phyloP scores from a whole-genome alignment of 129 eudicot species.

The Flaveria brownii region DNA sequence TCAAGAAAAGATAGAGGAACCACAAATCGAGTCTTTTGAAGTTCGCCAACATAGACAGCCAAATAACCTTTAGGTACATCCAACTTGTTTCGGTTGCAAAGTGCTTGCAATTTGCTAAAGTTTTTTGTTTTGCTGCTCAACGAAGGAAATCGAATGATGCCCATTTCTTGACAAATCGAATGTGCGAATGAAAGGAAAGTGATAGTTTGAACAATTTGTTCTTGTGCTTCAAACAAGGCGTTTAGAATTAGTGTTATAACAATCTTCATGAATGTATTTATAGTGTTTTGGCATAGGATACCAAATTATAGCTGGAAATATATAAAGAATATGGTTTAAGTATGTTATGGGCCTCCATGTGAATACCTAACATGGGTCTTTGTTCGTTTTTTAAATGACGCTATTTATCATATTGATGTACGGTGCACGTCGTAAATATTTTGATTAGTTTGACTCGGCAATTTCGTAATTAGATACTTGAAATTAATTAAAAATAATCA shows the following conservation, averaged over 20 bases:
- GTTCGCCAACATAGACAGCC: slow-evolving; percentile 67
- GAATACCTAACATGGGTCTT: slow-evolving; percentile 35
- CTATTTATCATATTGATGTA: slow-evolving; percentile 32
- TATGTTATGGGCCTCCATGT: slow-evolving; percentile 35
- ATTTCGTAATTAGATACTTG: neutral
- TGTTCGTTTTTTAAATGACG: slow-evolving; percentile 17
- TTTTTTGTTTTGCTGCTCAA: slow-evolving; percentile 30
- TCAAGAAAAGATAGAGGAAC: slow-evolving; percentile 62
- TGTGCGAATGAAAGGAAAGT: neutral
- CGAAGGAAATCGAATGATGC: slow-evolving; percentile 40
- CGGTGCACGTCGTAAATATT: slow-evolving; percentile 34
- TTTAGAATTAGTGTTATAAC: slow-evolving; percentile 17
- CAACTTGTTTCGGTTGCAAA: slow-evolving; percentile 29
- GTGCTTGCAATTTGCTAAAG: slow-evolving; percentile 35
- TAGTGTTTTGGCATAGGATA: slow-evolving; percentile 38
- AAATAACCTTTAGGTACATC: slow-evolving; percentile 64
- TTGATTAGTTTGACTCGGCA: slow-evolving; percentile 26
- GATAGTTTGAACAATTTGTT: neutral
- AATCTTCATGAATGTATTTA: slow-evolving; percentile 22
- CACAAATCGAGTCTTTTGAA: slow-evolving; percentile 54
- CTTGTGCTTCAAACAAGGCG: neutral
- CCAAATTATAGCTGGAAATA: slow-evolving; percentile 19
- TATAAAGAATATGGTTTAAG: slow-evolving; percentile 15
- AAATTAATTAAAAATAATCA: neutral
- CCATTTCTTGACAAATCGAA: slow-evolving; percentile 23